Evolutionary conservation across 2,329 filamentous ascomycete species (phyloP).

Genomic region (Sporothrix luriei): DNA sequence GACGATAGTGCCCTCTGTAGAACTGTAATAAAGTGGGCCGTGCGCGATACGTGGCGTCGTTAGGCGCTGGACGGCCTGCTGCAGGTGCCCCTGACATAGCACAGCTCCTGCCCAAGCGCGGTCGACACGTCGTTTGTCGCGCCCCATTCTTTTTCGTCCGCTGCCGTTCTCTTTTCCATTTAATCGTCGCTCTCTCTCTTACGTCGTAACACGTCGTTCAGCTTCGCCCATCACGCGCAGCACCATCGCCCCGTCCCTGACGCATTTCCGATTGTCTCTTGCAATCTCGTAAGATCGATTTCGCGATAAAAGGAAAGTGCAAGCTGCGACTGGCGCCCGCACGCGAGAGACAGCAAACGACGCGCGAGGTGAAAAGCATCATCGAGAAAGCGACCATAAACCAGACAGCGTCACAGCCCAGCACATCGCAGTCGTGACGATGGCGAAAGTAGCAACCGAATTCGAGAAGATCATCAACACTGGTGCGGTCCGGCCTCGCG

Average conservation of each 20-base stretch:
- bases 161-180: not conserved
- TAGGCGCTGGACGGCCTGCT: not conserved
- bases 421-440: conserved; percentile 18
- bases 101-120: conserved; percentile 2
- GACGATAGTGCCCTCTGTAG: no score
- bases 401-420: not conserved
- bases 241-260: not conserved
- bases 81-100: conserved; percentile 1
- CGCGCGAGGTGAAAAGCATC: not conserved
- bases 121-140: conserved; percentile 14
- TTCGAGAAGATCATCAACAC: conserved; percentile 60
- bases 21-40: no score
- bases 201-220: not conserved
- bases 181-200: not conserved
- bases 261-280: not conserved
- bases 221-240: not conserved
- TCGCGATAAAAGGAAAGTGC: not conserved
- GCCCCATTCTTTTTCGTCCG: conserved; percentile 5
- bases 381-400: not conserved
- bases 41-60: no score
- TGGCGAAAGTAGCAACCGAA: conserved; percentile 48
- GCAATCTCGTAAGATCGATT: not conserved
- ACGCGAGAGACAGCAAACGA: not conserved
- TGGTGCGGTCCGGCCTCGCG: conserved; percentile 44
- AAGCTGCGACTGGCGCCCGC: not conserved